Conservation (phyloP, 768 basidiomycete species). For the Amanita phalloides region DNA sequence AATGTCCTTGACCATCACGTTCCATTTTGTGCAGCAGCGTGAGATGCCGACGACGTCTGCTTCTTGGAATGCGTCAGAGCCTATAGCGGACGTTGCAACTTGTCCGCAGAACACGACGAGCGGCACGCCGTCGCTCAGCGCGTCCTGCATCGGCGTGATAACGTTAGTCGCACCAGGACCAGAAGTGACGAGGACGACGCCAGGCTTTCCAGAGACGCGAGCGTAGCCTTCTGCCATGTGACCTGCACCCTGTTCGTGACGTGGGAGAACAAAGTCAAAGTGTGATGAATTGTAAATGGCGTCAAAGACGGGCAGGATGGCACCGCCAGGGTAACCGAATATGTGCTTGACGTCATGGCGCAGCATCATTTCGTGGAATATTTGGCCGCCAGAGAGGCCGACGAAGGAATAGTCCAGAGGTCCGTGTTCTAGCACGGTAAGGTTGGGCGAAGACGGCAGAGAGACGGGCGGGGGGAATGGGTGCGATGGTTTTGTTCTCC, state of each 20-base stretch:
- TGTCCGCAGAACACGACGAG: constrained; percentile 95
- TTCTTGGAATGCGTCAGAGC: constrained; percentile 99
- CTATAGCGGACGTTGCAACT: constrained; percentile 98
- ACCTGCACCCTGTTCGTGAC: constrained; percentile 97
- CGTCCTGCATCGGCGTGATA: constrained; percentile 96
- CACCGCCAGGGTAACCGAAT: constrained; percentile 97
- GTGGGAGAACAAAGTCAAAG: constrained; percentile 91
- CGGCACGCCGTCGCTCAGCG: constrained; percentile 87
- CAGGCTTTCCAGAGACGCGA: constrained; percentile 93
- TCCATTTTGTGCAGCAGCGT: constrained; percentile 97
- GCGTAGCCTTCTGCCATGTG: constrained; percentile 99
- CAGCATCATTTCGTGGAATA: constrained; percentile 99
- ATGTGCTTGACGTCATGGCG: constrained; percentile 93
- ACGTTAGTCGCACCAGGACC: constrained; percentile 98
- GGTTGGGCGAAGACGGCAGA: constrained; percentile 17
- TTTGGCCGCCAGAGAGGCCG: constrained; percentile 91
- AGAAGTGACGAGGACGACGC: constrained; percentile 95
- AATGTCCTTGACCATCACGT: constrained; percentile 99
- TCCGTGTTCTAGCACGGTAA: constrained; percentile 26
- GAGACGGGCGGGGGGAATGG: constrained; percentile 28
- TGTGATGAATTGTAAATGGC: constrained; percentile 95
- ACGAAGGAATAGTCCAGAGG: constrained; percentile 78
- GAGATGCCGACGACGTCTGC: constrained; percentile 97
- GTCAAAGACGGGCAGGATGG: constrained; percentile 98
- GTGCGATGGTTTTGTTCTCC: constrained; percentile 56